Evolutionary conservation across 2,329 filamentous ascomycete genomes (phyloP).

Genomic region (Paraconiothyrium sp.): DNA sequence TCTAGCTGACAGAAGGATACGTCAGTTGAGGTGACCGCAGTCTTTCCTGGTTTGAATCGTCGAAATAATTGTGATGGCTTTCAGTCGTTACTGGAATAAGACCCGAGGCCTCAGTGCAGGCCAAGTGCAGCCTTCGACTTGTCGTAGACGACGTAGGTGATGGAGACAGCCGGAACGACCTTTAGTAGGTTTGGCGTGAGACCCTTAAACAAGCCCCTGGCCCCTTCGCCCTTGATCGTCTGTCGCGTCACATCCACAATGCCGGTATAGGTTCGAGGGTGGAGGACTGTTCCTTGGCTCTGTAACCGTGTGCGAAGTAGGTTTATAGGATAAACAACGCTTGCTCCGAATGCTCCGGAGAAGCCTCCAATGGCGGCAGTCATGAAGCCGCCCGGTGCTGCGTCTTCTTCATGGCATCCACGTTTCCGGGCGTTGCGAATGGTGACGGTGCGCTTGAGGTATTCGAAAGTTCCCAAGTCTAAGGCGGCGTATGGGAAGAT

Average conservation of each 20-base stretch:
- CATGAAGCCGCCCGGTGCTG: slow-evolving; percentile 78
- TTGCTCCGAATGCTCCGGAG: slow-evolving; percentile 90
- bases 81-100: not conserved
- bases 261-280: slow-evolving; percentile 88
- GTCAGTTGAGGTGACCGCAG: not conserved
- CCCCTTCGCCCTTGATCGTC: slow-evolving; percentile 83
- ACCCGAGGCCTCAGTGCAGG: slow-evolving; percentile 36
- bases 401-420: slow-evolving; percentile 82
- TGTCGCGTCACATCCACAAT: slow-evolving; percentile 88
- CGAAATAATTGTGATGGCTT: not conserved
- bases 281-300: slow-evolving; percentile 92
- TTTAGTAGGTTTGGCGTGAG: slow-evolving; percentile 95
- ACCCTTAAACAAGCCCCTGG: slow-evolving; percentile 90
- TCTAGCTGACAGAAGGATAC: not conserved
- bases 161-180: slow-evolving; percentile 93
- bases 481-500: slow-evolving; percentile 99
- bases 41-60: not conserved
- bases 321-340: slow-evolving; percentile 95
- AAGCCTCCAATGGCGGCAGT: slow-evolving; percentile 91
- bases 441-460: slow-evolving; percentile 81
- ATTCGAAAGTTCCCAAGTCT: slow-evolving; percentile 94
- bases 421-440: slow-evolving; percentile 73
- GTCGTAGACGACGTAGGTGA: slow-evolving; percentile 62
- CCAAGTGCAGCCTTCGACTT: slow-evolving; percentile 51
- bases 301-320: slow-evolving; percentile 90